Conservation (phyloP, 163 green algal genomes). For the Volvox carteri region DNA sequence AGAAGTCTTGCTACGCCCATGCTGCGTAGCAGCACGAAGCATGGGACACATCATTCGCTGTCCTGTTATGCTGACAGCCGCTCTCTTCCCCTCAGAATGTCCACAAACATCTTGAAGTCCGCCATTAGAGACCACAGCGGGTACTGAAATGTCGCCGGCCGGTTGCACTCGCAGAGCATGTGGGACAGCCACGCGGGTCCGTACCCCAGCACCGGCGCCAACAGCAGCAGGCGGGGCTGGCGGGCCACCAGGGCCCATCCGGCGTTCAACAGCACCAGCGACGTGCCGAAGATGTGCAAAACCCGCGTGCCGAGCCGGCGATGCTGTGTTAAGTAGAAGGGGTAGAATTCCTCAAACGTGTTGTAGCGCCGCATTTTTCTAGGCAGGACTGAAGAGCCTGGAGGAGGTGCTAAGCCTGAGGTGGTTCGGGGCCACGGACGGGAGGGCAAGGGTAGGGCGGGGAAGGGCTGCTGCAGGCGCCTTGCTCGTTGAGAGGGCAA, state of each 20-base stretch:
- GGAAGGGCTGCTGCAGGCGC: too few species aligned
- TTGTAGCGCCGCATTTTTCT: conserved; percentile 17
- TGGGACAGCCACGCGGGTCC: conserved; percentile 72
- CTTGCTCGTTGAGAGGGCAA: too few species aligned
- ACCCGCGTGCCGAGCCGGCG: conserved; percentile 57
- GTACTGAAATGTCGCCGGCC: conserved; percentile 77
- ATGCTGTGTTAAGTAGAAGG: conserved; percentile 62
- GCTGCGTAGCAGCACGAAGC: too few species aligned
- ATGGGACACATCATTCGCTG: not conserved
- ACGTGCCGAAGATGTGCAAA: conserved; percentile 73
- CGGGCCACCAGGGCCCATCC: conserved; percentile 22
- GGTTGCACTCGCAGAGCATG: conserved; percentile 76
- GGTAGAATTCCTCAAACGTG: conserved; percentile 65
- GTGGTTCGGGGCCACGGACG: too few species aligned
- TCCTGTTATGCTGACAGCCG: conserved; percentile 5
- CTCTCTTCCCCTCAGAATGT: conserved; percentile 62
- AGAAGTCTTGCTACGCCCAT: too few species aligned
- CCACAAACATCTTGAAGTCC: conserved; percentile 71
- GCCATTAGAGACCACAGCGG: conserved; percentile 67
- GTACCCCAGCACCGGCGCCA: conserved; percentile 61
- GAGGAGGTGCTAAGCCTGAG: too few species aligned
- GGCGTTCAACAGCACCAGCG: conserved; percentile 49
- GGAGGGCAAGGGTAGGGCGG: too few species aligned
- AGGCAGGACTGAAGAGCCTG: too few species aligned
- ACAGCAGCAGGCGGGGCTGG: conserved; percentile 50